Percentiles rank a stretch among this genome's conserved stretches.
Evolutionary conservation across 1,139 yeast genomes (phyloP).

Genomic region (Zygosaccharomyces pseudobailii): DNA sequence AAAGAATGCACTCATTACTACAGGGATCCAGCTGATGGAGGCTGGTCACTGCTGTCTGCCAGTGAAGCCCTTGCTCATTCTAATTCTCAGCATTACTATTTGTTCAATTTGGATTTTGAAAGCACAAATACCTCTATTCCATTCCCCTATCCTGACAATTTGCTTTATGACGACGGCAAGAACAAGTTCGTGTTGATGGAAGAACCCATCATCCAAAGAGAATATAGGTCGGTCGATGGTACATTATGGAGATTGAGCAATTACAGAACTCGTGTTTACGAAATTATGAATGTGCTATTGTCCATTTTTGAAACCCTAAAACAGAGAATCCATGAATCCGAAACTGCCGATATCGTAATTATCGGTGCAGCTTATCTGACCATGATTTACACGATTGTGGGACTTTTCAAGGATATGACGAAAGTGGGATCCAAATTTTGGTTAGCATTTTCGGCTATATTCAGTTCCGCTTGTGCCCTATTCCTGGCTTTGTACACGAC

Average conservation of each 20-base stretch:
- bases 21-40: constrained; percentile 17
- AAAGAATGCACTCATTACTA: constrained; percentile 30
- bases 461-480: constrained; percentile 82
- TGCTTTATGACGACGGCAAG: constrained; percentile 20
- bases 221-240: constrained; percentile 39
- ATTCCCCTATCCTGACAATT: constrained; percentile 23
- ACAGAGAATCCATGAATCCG: constrained; percentile 67
- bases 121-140: constrained; percentile 12
- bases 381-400: constrained; percentile 81
- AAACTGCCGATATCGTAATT: constrained; percentile 77
- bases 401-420: constrained; percentile 77
- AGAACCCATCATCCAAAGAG: constrained; percentile 18
- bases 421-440: constrained; percentile 80
- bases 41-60: constrained; percentile 20
- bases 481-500: constrained; percentile 75
- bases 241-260: constrained; percentile 58
- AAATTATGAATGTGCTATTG: constrained; percentile 57
- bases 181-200: constrained; percentile 27
- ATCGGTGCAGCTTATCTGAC: constrained; percentile 81
- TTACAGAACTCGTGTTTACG: constrained; percentile 58
- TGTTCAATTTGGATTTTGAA: constrained; percentile 27
- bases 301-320: constrained; percentile 44
- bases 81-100: constrained; percentile 26
- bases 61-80: constrained; percentile 19
- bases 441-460: constrained; percentile 78